Conservation (phyloP, 2,329 filamentous ascomycete genomes). For the Nemania abortiva region DNA sequence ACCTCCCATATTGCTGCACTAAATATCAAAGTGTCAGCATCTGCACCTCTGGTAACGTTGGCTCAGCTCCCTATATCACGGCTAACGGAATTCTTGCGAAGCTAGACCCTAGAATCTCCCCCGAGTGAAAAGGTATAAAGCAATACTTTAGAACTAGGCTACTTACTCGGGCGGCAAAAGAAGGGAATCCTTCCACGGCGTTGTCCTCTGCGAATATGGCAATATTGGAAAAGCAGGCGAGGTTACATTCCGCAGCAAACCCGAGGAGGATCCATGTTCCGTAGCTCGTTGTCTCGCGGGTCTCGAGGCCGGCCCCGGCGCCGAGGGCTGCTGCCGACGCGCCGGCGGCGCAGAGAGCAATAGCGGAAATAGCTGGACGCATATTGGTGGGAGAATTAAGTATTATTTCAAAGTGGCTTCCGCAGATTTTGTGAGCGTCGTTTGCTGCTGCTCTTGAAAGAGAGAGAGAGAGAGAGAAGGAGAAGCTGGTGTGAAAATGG, state of each 20-base stretch:
- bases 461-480: not conserved
- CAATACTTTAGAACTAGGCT: not conserved
- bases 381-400: not conserved
- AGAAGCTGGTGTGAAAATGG: not conserved
- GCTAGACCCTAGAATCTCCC: not conserved
- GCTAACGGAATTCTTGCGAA: not conserved
- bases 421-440: too few species aligned
- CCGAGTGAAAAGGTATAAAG: not conserved
- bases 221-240: not conserved
- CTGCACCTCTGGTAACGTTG: not conserved
- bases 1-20: conserved; percentile 1
- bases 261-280: not conserved
- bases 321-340: not conserved
- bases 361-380: not conserved
- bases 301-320: not conserved
- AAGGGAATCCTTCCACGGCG: not conserved
- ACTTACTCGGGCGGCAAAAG: not conserved
- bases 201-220: not conserved
- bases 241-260: not conserved
- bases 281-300: not conserved
- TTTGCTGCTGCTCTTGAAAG: not conserved
- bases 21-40: not conserved
- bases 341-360: not conserved
- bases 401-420: not conserved
- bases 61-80: not conserved